Evolutionary conservation across 2,329 filamentous ascomycete species (phyloP), one percentile per base, ranked within the genome.

Genomic region (Ophiocordyceps australis): DNA sequence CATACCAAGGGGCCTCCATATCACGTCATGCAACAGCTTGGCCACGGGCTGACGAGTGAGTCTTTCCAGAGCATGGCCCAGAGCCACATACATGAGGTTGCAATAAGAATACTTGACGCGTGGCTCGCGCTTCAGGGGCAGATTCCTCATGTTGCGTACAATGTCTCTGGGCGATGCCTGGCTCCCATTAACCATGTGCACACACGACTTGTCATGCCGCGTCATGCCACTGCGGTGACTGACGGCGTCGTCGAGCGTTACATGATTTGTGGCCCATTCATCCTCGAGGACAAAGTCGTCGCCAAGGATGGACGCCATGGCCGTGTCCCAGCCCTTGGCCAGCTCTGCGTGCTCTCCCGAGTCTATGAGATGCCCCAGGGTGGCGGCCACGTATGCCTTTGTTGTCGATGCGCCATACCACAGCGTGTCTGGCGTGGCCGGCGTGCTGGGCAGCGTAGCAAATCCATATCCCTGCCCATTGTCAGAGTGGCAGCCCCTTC

Each of bases 401-500:
- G 64, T 67, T 2, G 56, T 67, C 23, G 62, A 68, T 3, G 55
- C 68, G 3, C 50, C 52, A 30, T 61, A 64, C 45, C 62, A 71
- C 3, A 72, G 46, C 0, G 65, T 70, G 17, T 59, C 45, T 29
- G 26, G 48, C 38, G 35, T 54, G 32, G 33, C 57, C 42, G 32
- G 52, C 47, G 16, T 52, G 49, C 54, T 57, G 31, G 33, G 44
- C 11, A 45, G 22, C 0, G 38, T 43, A 4, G 45, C 43, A 14
- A 32, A 34, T 7, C 45, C 46, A 23, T 43, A 48, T n/a, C 37
- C 40, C 43, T 47, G 11, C 6, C 10, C 12, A 6, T 1, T 2
- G 14, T n/a, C 6, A 9, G 14, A 17, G 10, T 9, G 20, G 26
- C 14, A 28, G 22, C 5, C 17, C 15, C 17, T 9, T 14, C 16